These are phyloP conservation scores for Arthrinium puccinioides DNA, from an alignment of 2,329 filamentous ascomycete species.

Conservation along the genomic window DNA sequence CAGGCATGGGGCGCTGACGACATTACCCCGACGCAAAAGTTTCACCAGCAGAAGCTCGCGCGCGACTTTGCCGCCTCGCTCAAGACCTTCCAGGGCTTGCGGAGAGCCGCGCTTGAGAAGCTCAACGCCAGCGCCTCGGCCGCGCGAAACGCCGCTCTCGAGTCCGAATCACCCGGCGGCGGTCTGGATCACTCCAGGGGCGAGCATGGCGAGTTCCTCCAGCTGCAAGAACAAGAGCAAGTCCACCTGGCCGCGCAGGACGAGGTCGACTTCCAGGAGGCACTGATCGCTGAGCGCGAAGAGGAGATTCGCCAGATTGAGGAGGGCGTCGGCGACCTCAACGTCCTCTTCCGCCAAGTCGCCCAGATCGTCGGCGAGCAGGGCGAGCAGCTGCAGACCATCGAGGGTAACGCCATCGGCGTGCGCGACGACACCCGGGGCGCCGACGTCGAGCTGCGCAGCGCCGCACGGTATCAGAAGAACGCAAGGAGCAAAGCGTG, in stretches of 20 bases:
- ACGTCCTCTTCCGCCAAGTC: constrained; percentile 96
- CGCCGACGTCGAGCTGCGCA: constrained; percentile 77
- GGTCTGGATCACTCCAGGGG: constrained; percentile 16
- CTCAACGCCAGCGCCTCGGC: constrained; percentile 80
- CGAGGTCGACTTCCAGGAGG: constrained; percentile 96
- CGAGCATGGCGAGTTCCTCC: constrained; percentile 39
- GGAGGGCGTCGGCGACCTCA: constrained; percentile 89
- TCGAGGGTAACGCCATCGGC: constrained; percentile 80
- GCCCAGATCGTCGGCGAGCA: constrained; percentile 95
- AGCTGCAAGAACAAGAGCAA: constrained; percentile 64
- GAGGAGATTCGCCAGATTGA: constrained; percentile 97
- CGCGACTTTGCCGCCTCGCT: constrained; percentile 87
- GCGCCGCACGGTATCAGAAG: constrained; percentile 88
- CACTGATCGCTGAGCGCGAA: constrained; percentile 91
- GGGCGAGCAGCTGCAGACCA: constrained; percentile 79
- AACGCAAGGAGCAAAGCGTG: constrained; percentile 92
- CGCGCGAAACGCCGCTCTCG: constrained; percentile 71
- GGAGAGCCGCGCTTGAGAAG: constrained; percentile 84
- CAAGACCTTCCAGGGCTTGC: constrained; percentile 86
- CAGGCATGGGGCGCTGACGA: constrained; percentile 65
- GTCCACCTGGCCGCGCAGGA: constrained; percentile 79
- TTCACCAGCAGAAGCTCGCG: constrained; percentile 90
- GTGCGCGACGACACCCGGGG: constrained; percentile 75
- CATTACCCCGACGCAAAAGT: constrained; percentile 76
- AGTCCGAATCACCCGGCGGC: constrained; percentile 33